phyloP scores from a whole-genome alignment of 2,329 filamentous ascomycete genomes.

The Xylaria sp. region DNA sequence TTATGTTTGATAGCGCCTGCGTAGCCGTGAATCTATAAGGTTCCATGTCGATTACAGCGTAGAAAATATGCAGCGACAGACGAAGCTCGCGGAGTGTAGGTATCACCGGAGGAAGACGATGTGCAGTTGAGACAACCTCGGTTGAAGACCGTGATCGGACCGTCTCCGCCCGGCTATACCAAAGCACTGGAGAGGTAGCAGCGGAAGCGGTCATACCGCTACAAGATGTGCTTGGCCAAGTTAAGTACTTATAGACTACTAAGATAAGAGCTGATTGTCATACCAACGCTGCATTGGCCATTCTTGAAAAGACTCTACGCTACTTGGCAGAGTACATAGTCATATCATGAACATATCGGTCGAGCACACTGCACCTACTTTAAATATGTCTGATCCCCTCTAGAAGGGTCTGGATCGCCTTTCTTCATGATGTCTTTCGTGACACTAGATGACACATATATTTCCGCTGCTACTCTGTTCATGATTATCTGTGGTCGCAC shows the following conservation, averaged over 20 bases:
- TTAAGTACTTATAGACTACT: not conserved
- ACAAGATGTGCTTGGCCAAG: not conserved
- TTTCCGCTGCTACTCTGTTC: not conserved
- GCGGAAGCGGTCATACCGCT: not conserved
- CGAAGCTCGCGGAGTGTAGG: not conserved
- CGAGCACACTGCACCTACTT: not conserved
- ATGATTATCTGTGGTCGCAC: not conserved
- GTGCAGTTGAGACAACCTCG: not conserved
- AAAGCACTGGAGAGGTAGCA: not conserved
- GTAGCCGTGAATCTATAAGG: constrained; percentile 57
- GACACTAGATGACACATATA: not conserved
- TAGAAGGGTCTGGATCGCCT: not conserved
- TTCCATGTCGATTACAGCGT: constrained; percentile 41
- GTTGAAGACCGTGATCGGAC: constrained; percentile 24
- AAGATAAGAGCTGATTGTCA: not conserved
- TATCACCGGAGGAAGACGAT: not conserved
- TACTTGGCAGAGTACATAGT: not conserved
- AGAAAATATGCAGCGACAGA: not conserved
- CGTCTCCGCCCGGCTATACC: constrained; percentile 13
- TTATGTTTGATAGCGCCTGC: constrained; percentile 54
- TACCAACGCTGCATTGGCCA: not conserved
- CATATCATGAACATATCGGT: not conserved
- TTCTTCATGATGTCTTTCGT: not conserved
- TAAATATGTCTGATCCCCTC: not conserved
- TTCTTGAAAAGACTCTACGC: not conserved